Conservation (phyloP, 441 rosid species). For the Adansonia gregorii region DNA sequence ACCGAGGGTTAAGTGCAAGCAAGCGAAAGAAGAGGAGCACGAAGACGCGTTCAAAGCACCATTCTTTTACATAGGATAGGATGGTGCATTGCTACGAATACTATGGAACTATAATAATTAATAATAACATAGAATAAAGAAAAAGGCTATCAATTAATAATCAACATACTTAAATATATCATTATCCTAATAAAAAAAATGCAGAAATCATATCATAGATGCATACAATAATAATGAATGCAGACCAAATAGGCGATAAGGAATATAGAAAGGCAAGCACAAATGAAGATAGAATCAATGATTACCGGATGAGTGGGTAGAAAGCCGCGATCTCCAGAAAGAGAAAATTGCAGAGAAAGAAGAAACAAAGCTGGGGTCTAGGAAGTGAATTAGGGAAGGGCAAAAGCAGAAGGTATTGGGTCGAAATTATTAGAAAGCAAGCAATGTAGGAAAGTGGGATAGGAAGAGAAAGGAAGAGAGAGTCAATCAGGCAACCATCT, state of each 20-base stretch:
- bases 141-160: not conserved
- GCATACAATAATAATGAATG: not conserved
- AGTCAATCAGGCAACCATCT: not conserved
- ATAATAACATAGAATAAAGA: not conserved
- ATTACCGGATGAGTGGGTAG: not conserved
- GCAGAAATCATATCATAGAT: conserved; percentile 13
- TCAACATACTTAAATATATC: not conserved
- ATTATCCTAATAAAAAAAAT: not conserved
- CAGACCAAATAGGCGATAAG: not conserved
- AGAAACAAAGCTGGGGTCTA: not conserved
- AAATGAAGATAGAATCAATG: not conserved
- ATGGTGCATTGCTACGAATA: not conserved
- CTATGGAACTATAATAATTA: not conserved
- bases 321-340: conserved; percentile 8
- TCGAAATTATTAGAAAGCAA: not conserved
- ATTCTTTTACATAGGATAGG: not conserved
- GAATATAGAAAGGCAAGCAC: not conserved
- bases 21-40: not conserved
- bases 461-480: not conserved
- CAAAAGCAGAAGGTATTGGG: not conserved
- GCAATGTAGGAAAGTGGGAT: not conserved
- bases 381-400: not conserved
- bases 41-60: conserved; percentile 2
- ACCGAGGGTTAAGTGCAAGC: not conserved
- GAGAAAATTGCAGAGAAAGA: not conserved